Evolutionary conservation across 2,329 filamentous ascomycete genomes (phyloP), one percentile per base, ranked within the genome.

Genomic region (Westerdykella sp.): DNA sequence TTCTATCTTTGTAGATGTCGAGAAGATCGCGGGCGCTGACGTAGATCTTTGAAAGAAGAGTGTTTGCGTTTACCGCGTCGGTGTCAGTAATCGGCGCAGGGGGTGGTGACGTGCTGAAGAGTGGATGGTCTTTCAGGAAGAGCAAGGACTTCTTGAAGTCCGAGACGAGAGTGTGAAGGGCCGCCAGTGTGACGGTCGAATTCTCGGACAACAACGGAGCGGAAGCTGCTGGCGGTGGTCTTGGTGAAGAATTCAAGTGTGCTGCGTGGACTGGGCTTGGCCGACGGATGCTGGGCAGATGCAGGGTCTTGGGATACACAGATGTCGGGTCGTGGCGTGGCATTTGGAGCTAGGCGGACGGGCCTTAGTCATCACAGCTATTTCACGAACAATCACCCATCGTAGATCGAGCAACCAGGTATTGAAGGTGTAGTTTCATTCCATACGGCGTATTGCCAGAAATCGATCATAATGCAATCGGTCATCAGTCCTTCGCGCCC

Each of bases 111-210:
- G 57, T 59, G 48, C 58, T 50, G 34, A 63, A 52, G 5, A 56
- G 42, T 4, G 60, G 59, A 46, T 60, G 58, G 41, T 54, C 56
- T 45, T 57, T 60, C 46, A 64, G 54, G 51, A 63, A 66, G 47
- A 53, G 44, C 43, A 65, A 53, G 7, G 62, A 61, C 57, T 57
- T 64, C 53, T 63, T 66, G 50, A 63, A 55, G 58, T 66, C 60
- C 51, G 57, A 57, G 47, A 64, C 40, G 39, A 62, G 42, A 38
- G 43, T 53, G 45, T 58, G 62, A 39, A 61, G 46, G 47, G 60
- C 61, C 62, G 63, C 63, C 63, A 66, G 62, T 60, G 54, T 66
- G 62, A 49, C 52, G 41, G 25, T 38, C 43, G 45, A 42, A 42
- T 40, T 39, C 34, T 39, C 47, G 39, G 43, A 21, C 30, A 35